Evolutionary conservation across 352 stramenopile genomes (phyloP).

Genomic region (Globisporangium perplexum): DNA sequence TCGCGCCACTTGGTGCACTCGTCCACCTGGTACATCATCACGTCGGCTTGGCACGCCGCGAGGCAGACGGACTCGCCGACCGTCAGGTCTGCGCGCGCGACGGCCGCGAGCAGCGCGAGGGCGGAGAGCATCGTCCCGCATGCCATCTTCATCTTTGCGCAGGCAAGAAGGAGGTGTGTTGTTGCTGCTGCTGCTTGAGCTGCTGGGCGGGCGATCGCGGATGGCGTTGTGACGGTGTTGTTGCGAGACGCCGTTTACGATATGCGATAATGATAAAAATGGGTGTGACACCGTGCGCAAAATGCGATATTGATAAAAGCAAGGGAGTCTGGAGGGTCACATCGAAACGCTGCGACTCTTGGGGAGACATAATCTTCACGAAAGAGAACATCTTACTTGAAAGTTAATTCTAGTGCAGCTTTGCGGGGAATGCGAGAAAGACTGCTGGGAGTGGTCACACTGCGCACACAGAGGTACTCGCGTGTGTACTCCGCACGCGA

Average conservation of each 20-base stretch:
- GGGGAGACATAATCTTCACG: too few species aligned
- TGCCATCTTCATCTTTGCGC: background rate
- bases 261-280: background rate
- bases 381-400: too few species aligned
- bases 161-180: background rate
- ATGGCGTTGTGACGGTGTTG: background rate
- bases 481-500: too few species aligned
- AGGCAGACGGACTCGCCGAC: constrained; percentile 10
- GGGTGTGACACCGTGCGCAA: too few species aligned
- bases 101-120: background rate
- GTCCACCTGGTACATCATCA: constrained; percentile 32
- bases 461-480: too few species aligned
- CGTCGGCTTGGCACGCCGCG: constrained; percentile 31
- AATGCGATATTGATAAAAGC: background rate
- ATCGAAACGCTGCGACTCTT: too few species aligned
- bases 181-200: background rate
- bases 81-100: background rate
- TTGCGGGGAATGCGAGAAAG: too few species aligned
- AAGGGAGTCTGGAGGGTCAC: background rate
- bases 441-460: too few species aligned
- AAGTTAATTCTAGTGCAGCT: too few species aligned
- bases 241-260: too few species aligned
- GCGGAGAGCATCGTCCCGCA: too few species aligned
- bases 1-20: constrained; percentile 38
- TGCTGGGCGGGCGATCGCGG: too few species aligned